phyloP scores from a whole-genome alignment of 2,329 filamentous ascomycete genomes.

The Cytospora paraplurivora region DNA sequence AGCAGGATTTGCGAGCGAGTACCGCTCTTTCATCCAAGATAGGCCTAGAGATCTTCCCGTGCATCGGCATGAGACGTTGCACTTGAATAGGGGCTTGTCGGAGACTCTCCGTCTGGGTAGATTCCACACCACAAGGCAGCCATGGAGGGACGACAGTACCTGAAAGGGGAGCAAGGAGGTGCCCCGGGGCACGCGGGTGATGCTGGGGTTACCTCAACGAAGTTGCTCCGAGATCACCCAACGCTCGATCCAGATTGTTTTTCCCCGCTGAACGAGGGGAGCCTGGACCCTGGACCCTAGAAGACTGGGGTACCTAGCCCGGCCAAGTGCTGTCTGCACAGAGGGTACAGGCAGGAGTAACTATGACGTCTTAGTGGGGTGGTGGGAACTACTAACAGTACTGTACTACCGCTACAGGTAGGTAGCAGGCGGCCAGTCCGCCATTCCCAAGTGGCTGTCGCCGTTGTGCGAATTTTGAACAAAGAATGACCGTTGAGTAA shows the following conservation, averaged over 20 bases:
- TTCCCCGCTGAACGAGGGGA: neutral
- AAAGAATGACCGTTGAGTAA: neutral
- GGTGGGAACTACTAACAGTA: neutral
- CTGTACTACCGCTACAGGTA: neutral
- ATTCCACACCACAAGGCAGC: neutral
- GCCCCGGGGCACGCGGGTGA: neutral
- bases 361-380: neutral
- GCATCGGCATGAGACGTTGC: neutral
- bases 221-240: neutral
- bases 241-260: neutral
- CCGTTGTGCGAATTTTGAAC: neutral
- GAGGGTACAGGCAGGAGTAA: constrained; percentile 3
- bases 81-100: neutral
- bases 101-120: neutral
- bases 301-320: constrained; percentile 9
- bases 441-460: neutral
- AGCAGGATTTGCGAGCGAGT: neutral
- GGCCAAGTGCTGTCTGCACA: constrained; percentile 16
- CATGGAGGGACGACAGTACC: neutral
- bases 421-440: neutral
- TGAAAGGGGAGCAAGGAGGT: neutral
- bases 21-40: no score
- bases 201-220: neutral
- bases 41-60: neutral
- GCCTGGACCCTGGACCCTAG: neutral